Base-by-base conservation (phyloP, 2,329 filamentous ascomycete genomes). In the Lasiodiplodia theobromae region DNA sequence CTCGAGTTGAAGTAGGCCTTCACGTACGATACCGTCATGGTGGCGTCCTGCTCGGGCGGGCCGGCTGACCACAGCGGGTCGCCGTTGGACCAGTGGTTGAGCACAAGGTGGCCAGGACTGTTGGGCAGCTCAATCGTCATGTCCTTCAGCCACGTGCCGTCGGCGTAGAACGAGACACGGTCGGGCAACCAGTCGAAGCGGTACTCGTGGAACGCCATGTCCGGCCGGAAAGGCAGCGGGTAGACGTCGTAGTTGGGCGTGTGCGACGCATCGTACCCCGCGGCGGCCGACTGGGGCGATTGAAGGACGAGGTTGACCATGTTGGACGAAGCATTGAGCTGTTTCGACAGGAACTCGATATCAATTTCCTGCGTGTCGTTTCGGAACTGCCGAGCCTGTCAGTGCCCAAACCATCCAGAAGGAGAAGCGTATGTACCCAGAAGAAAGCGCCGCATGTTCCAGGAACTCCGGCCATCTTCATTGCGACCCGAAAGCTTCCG, bases 1-100 rank as follows among this genome's bases (percentile, higher is more conserved):
- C 89, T 89, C 18, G 89, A 89, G 82, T 94, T 94, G 82, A 94
- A 95, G 78, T 94, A 95, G 0, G 89, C 89, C 77, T 92, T 93
- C 68, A 93, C 85, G 74, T 93, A 93, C 47, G 84, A 86, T 28
- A 94, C 84, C 7, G 85, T 87, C 73, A 92, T 82, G 21, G 85
- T 79, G 0, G 91, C 87, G 73, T 94, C 89, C 40, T 82, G 71
- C 0, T 72, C 71, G 0, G 92, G 92, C 2, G 92, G 92, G 0
- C 92, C 92, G 14, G 84, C 88, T 51, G 89, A 91, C 92, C 92
- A 95, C 1, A 82, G 74, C 6, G 83, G 76, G 75, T 94, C 90
- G 40, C 92, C 92, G 72, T 94, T 94, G 76, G 90, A 92, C 92
- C 92, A 87, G 77, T 94, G 92, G 73, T 89, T 91, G 67, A 95